A percentile compares a stretch with the other conserved stretches of the same genome.
Conservation (phyloP, 495 filamentous ascomycete genomes). For the Platismatia glauca region DNA sequence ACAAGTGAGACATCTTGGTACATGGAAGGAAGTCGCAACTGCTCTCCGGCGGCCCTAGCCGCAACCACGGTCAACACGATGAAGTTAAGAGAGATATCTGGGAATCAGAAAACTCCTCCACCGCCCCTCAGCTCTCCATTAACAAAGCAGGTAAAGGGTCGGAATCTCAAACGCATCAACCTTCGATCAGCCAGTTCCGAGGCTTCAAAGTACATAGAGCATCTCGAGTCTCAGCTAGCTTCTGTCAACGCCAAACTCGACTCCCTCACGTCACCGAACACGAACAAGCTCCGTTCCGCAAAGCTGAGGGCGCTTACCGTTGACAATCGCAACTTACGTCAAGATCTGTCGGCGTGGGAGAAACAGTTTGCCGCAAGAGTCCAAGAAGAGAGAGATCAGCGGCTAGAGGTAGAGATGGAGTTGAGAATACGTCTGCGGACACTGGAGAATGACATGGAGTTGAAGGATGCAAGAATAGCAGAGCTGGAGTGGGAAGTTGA, state of each 20-base stretch:
- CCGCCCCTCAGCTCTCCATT: slow-evolving; percentile 23
- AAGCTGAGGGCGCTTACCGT: slow-evolving; percentile 31
- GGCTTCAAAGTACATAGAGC: slow-evolving; percentile 39
- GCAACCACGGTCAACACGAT: slow-evolving; percentile 15
- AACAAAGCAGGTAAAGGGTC: slow-evolving; percentile 16
- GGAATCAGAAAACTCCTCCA: slow-evolving; percentile 22
- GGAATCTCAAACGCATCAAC: slow-evolving; percentile 12
- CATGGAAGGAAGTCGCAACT: slow-evolving; percentile 17
- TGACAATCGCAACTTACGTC: slow-evolving; percentile 29
- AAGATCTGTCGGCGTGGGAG: slow-evolving; percentile 38
- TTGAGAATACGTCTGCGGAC: slow-evolving; percentile 22
- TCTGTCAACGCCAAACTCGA: slow-evolving; percentile 35
- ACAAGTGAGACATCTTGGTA: slow-evolving; percentile 20
- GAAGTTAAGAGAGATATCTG: slow-evolving; percentile 21
- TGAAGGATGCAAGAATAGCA: slow-evolving; percentile 24
- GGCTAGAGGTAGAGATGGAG: slow-evolving; percentile 26
- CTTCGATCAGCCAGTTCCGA: slow-evolving; percentile 24
- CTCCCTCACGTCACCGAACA: slow-evolving; percentile 29
- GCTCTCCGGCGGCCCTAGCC: slow-evolving; percentile 13
- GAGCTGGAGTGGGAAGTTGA: slow-evolving; percentile 32
- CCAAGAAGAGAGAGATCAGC: slow-evolving; percentile 30
- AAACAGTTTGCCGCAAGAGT: slow-evolving; percentile 34
- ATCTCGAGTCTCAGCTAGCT: slow-evolving; percentile 38
- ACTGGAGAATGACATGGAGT: slow-evolving; percentile 27
- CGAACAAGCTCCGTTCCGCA: slow-evolving; percentile 29